Evolutionary conservation across 257 asterid genomes (phyloP).

Genomic region (Solanum ossicruentum): DNA sequence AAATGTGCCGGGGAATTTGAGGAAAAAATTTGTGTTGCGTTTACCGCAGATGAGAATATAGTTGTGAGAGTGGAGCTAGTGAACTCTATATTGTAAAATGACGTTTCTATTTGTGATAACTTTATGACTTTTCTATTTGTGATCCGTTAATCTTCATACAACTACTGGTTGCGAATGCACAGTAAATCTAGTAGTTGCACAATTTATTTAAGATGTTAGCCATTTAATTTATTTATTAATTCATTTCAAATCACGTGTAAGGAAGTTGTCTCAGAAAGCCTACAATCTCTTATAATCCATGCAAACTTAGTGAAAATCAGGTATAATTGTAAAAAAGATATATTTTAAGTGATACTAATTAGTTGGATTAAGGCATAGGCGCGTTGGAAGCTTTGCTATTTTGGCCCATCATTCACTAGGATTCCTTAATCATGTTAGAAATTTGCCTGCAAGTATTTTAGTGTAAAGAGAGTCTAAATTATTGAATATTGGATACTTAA

Average conservation of each 20-base stretch:
- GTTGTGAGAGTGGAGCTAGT: neutral
- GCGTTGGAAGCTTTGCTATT: neutral
- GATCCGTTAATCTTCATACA: neutral
- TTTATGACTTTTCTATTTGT: neutral
- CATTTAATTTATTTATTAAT: neutral
- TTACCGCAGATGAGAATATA: neutral
- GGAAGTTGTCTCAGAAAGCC: neutral
- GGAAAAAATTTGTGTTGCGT: neutral
- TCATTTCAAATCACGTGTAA: neutral
- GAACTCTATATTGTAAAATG: neutral
- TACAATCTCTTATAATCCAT: neutral
- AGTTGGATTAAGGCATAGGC: neutral
- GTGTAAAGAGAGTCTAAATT: neutral
- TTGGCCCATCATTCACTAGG: neutral
- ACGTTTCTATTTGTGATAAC: neutral
- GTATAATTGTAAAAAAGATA: neutral
- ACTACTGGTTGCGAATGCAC: neutral
- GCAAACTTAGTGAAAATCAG: neutral
- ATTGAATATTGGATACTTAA: neutral
- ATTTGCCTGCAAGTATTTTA: neutral
- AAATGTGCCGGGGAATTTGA: neutral
- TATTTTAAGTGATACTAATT: neutral
- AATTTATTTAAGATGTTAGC: neutral
- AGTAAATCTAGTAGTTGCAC: neutral
- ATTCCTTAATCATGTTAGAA: neutral